Conservation (phyloP, 2,329 filamentous ascomycete species). For the Cadophora sp. region DNA sequence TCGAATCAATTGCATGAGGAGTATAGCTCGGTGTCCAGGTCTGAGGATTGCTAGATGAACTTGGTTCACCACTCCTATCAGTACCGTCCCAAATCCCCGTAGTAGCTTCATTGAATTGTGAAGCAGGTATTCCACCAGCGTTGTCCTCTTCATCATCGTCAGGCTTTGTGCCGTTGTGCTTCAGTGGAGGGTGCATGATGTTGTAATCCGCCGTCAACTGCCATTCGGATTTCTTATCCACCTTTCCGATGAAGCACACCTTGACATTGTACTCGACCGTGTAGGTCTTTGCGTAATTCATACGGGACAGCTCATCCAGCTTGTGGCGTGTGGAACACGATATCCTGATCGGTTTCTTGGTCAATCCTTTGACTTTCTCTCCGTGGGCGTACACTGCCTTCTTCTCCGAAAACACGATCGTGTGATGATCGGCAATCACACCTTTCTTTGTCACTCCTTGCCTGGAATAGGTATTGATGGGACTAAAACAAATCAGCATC, state of each 20-base stretch:
- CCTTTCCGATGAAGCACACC: conserved; percentile 35
- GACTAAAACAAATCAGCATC: conserved; percentile 24
- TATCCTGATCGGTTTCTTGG: conserved; percentile 17
- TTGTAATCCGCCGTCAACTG: conserved; percentile 26
- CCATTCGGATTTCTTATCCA: conserved; percentile 22
- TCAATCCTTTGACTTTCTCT: conserved; percentile 8
- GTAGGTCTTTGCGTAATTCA: conserved; percentile 40
- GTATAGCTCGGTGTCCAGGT: too few species aligned
- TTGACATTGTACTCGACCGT: conserved; percentile 40
- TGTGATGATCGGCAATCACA: conserved; percentile 29
- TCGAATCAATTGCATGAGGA: too few species aligned
- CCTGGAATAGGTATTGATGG: conserved; percentile 34
- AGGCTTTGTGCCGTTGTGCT: not conserved
- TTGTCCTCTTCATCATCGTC: not conserved
- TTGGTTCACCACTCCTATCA: too few species aligned
- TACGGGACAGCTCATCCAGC: conserved; percentile 19
- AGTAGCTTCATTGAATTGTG: not conserved
- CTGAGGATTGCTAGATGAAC: too few species aligned
- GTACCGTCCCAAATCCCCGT: not conserved
- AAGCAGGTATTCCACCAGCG: not conserved
- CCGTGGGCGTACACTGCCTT: conserved; percentile 4
- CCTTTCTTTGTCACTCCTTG: conserved; percentile 31
- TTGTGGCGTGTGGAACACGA: not conserved
- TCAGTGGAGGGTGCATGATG: conserved; percentile 14
- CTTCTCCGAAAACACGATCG: conserved; percentile 25